A percentile compares a stretch with the other conserved stretches of the same genome.
phyloP scores from a whole-genome alignment of 768 basidiomycete species.

The Trametes maxima region DNA sequence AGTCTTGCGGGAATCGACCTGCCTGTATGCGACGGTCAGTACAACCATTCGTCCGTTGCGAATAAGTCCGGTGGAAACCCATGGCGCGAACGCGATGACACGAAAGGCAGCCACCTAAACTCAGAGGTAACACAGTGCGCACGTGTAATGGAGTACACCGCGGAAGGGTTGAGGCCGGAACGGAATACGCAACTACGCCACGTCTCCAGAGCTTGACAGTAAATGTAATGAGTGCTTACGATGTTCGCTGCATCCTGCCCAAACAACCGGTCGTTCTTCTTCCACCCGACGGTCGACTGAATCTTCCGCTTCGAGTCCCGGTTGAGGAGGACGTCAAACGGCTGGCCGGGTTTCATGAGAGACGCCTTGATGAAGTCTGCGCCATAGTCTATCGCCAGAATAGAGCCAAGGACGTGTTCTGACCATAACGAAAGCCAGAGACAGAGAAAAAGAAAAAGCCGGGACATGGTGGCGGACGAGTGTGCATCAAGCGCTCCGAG shows the following conservation, averaged over 20 bases:
- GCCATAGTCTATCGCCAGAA: slow-evolving; percentile 98
- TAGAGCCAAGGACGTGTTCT: slow-evolving; percentile 52
- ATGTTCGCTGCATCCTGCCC: slow-evolving; percentile 87
- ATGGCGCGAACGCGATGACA: background rate
- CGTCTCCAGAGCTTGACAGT: background rate
- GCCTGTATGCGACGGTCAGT: slow-evolving; percentile 53
- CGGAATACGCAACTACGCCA: background rate
- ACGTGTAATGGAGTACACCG: background rate
- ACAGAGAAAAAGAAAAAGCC: slow-evolving; percentile 26
- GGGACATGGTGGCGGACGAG: slow-evolving; percentile 25
- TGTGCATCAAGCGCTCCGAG: slow-evolving; percentile 10
- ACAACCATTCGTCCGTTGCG: background rate
- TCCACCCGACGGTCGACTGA: slow-evolving; percentile 88
- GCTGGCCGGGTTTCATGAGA: slow-evolving; percentile 48
- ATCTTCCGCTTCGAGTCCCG: slow-evolving; percentile 98
- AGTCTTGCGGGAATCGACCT: slow-evolving; percentile 86
- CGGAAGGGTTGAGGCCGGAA: background rate
- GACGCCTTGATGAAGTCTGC: slow-evolving; percentile 97
- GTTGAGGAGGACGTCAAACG: slow-evolving; percentile 95
- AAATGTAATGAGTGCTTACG: slow-evolving; percentile 51
- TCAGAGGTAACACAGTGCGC: no score
- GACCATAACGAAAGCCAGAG: slow-evolving; percentile 27
- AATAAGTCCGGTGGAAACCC: background rate
- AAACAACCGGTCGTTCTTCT: slow-evolving; percentile 86
- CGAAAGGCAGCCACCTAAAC: no score